Base-by-base conservation (phyloP, 495 filamentous ascomycete genomes). In the Penicillium cinerascens region DNA sequence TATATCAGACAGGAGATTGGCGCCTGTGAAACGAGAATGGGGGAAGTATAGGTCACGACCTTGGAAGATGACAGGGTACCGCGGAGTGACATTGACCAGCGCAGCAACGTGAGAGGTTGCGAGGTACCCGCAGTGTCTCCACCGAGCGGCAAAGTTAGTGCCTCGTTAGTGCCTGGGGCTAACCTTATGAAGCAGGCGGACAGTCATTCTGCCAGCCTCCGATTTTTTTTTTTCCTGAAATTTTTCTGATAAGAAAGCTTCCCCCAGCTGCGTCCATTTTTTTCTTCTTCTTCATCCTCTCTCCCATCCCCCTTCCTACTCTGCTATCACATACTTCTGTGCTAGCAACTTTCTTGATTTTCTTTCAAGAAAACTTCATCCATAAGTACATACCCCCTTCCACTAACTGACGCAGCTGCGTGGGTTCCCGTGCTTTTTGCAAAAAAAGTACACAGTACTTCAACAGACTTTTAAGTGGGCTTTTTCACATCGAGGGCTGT, bases 401-500 rank as follows among this genome's bases (percentile, higher is more conserved):
- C 57, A 54, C 57, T 63, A 62, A 71, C 69, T 71, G 58, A 69
- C 68, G 53, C 60, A 69, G 61, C 60, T 64, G 63, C 60, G 65
- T 68, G 64, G 66, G 67, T 55, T 59, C 45, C 29, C 60, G 64
- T 74, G 70, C 70, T 67, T 33, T 29, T 33, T 10, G 11, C 29
- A 33, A 23, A 6, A 23, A 23, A 6, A n/a, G 26, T 29, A 29
- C 10, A 33, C 29, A 68, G 68, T 71, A 70, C 69, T 68, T 68
- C 65, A 74, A 69, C 66, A 73, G 71, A 75, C 68, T 71, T 55
- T 65, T 75, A 37, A 46, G 70, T 71, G 73, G 73, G 73, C 71
- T 73, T 67, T 29, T 55, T 65, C 60, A 71, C 70, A 74, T 66
- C 64, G 73, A 74, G 73, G 73, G 74, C 74, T 77, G 70, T 70